A percentile compares a stretch with the other conserved stretches of the same genome.
These are phyloP conservation scores for Stephanodiscus triporus DNA, from an alignment of 108 stramenopile species.

Conservation along the genomic window DNA sequence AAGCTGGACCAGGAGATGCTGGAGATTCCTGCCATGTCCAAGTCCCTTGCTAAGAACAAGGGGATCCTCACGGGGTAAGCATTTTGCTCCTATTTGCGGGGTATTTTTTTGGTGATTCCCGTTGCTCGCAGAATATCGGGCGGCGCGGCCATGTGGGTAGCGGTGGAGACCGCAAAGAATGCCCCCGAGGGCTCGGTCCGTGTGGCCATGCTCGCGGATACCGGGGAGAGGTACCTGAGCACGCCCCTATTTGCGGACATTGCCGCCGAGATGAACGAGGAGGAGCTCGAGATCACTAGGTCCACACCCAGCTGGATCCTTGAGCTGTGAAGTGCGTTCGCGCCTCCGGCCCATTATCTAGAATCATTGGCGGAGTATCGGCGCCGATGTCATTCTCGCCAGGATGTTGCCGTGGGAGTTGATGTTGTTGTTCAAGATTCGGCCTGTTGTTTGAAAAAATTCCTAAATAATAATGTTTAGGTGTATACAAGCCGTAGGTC, in stretches of 20 bases:
- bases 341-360: too few species aligned
- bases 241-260: conserved; percentile 81
- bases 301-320: conserved; percentile 58
- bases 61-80: conserved; percentile 73
- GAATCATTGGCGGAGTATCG: too few species aligned
- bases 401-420: too few species aligned
- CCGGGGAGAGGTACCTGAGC: conserved; percentile 83
- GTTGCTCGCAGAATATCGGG: conserved; percentile 38
- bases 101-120: background rate
- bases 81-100: background rate
- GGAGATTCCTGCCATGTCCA: conserved; percentile 49
- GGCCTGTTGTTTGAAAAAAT: too few species aligned
- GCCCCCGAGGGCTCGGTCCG: conserved; percentile 65
- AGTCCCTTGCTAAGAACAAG: conserved; percentile 75
- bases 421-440: too few species aligned
- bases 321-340: conserved; percentile 25
- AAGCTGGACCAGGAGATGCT: conserved; percentile 56
- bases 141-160: conserved; percentile 72
- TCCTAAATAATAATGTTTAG: too few species aligned
- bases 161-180: conserved; percentile 72
- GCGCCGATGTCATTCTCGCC: too few species aligned
- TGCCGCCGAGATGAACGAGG: conserved; percentile 80
- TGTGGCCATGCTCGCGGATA: conserved; percentile 78
- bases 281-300: conserved; percentile 64
- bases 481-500: too few species aligned